Base-by-base conservation (phyloP, 164 flowering plant species). In the Umbilicus rupestris region DNA sequence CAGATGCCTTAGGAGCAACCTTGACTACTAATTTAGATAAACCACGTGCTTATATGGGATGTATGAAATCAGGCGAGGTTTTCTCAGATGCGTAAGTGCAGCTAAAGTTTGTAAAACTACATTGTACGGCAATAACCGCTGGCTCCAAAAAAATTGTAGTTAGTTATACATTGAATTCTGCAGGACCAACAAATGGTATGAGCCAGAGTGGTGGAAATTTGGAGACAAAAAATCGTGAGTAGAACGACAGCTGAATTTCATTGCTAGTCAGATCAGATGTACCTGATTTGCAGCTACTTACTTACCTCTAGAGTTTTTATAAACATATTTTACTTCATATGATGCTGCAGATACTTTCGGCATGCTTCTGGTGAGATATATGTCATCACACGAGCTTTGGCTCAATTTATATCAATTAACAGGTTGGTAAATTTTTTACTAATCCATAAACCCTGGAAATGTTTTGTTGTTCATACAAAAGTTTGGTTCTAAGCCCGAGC, bases 181-280 rank as follows among this genome's bases (percentile, higher is more conserved):
- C 82, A 93, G 98, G 83, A 67, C 65, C 65, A 86, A 86, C 70
- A 87, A 86, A 81, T 93, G 98, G 98, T 89, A 89, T 81, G 97
- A 93, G 76, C 96, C 98, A 37, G 96, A 93, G 57, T 93, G 97
- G 97, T 93, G 98, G 98, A 93, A 90, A 64, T 93, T 93, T 66
- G 98, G 97, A 14, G 96, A 90, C 71, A 81, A 83, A 46, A 93
- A 89, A 86, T 74, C 94, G 98, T 93, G 74, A 89, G 98, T 83
- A n/a, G 17, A 11, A 5, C 22, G 8, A 3, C 55, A 10, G 50
- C 4, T 59, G 16, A 37, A 63, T 58, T 49, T 22, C 52, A 28
- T 39, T 55, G 22, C 41, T 49, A 19, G n/a, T n/a, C n/a, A n/a
- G n/a, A n/a, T n/a, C n/a, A n/a, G n/a, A n/a, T n/a, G n/a, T n/a